Evolutionary conservation across 2,329 filamentous ascomycete species (phyloP).

Genomic region (Helotiales sp.): DNA sequence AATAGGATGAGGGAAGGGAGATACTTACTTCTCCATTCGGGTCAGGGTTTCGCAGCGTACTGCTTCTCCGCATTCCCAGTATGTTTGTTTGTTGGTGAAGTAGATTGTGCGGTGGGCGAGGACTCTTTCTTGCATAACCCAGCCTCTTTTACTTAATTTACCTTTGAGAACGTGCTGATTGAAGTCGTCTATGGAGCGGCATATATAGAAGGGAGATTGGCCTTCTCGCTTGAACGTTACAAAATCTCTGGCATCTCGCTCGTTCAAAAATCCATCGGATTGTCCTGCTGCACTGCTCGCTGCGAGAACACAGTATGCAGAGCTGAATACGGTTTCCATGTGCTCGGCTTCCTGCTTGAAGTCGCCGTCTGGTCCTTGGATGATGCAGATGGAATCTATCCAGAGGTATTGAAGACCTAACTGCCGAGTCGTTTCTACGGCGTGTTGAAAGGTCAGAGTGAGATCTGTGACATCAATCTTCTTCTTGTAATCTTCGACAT

Average conservation of each 20-base stretch:
- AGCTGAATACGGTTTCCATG: conserved; percentile 30
- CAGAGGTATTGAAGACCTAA: conserved; percentile 34
- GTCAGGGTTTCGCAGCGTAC: conserved; percentile 39
- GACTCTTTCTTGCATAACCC: conserved; percentile 43
- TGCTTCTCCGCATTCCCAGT: conserved; percentile 41
- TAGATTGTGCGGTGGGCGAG: conserved; percentile 40
- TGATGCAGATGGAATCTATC: conserved; percentile 37
- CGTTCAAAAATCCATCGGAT: conserved; percentile 1
- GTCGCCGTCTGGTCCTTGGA: conserved; percentile 33
- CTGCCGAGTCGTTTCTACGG: conserved; percentile 28
- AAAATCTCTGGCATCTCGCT: background rate
- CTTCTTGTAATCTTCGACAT: conserved; percentile 3
- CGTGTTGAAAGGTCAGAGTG: conserved; percentile 29
- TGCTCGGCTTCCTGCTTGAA: conserved; percentile 24
- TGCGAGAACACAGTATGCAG: conserved; percentile 18
- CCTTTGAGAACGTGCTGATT: conserved; percentile 35
- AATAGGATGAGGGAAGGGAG: background rate
- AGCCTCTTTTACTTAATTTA: conserved; percentile 38
- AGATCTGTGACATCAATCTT: conserved; percentile 19
- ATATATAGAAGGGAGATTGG: conserved; percentile 27
- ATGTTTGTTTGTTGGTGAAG: conserved; percentile 38
- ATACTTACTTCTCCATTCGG: conserved; percentile 35
- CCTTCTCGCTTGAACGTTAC: background rate
- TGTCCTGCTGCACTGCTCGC: conserved; percentile 8
- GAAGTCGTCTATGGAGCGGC: conserved; percentile 38